Conservation (phyloP, 2,329 filamentous ascomycete genomes). For the Beauveria pseudobassiana region DNA sequence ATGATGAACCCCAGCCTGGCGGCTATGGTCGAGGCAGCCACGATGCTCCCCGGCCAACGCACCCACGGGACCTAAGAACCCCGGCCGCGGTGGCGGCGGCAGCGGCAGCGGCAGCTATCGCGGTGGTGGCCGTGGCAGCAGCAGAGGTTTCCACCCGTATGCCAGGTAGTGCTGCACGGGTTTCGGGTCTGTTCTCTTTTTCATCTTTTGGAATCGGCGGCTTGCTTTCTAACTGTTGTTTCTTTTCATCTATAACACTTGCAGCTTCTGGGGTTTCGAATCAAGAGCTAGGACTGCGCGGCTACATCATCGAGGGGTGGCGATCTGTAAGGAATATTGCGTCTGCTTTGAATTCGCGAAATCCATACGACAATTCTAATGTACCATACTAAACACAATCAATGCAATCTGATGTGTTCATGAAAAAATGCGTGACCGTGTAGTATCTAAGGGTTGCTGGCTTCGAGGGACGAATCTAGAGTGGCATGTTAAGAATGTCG, state of each 20-base stretch:
- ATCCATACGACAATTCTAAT: background rate
- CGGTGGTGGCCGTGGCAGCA: conserved; percentile 72
- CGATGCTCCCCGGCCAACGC: conserved; percentile 51
- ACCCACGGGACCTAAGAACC: conserved; percentile 93
- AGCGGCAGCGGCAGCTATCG: conserved; percentile 82
- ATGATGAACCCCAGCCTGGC: conserved; percentile 78
- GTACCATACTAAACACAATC: background rate
- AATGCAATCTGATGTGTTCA: background rate
- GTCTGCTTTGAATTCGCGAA: background rate
- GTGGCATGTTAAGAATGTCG: too few relatives aligned
- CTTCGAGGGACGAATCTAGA: too few relatives aligned
- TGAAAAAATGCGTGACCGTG: background rate
- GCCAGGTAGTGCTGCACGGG: conserved; percentile 22
- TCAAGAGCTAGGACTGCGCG: background rate
- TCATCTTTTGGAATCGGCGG: background rate
- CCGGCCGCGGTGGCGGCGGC: conserved; percentile 64
- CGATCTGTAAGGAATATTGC: background rate
- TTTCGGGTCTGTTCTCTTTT: background rate
- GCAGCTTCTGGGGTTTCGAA: background rate
- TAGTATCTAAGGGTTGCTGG: background rate
- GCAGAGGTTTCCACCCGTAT: conserved; percentile 77
- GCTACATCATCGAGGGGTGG: background rate
- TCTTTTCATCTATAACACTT: background rate
- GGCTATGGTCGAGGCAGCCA: conserved; percentile 33
- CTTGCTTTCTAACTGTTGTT: background rate